Evolutionary conservation across 495 filamentous ascomycete species (phyloP), one percentile per base, ranked within the genome.

Genomic region (Neurospora sp.): DNA sequence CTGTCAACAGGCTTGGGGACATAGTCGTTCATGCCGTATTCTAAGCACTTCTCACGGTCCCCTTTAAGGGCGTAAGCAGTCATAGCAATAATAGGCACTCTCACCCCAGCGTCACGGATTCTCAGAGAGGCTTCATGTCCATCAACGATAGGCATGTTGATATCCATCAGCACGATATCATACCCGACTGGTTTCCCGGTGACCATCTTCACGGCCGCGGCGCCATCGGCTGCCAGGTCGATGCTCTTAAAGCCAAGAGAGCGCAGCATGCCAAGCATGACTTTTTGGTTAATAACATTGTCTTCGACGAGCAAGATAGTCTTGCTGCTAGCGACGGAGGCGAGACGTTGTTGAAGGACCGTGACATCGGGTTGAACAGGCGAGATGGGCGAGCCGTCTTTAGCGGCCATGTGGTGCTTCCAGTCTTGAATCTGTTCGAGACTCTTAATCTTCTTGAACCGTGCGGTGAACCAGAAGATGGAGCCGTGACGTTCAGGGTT

Each of bases 41-140:
- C 84, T 11, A 91, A 76, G 75, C 89, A 90, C 9, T 76, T 81
- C 70, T 90, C 88, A 36, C 81, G 83, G 74, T 91, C 89, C 0
- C 88, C 89, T 72, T 89, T 88, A 15, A 90, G 79, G 0, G 89
- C 89, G 75, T 90, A 89, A 0, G 89, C 89, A 0, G 89, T 91
- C 80, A 91, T 85, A 70, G 89, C 89, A 39, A 91, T 83, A 43
- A 91, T 90, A 21, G 89, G 89, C 4, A 88, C 82, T 21, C 81
- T 78, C 1, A 85, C 76, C 9, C 82, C 82, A 11, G 74, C 74
- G 9, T 77, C 74, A 0, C 84, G 72, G 7, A 87, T 85, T 39
- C 80, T 75, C 13, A 48, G 71, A 2, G 84, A 81, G 2, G 85
- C 84, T 59, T 77, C 74, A 28, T 84, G 75, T 8, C 85, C 85